Evolutionary conservation across 2,329 filamentous ascomycete species (phyloP), one percentile per base, ranked within the genome.

Genomic region (Lachnellula willkommii): DNA sequence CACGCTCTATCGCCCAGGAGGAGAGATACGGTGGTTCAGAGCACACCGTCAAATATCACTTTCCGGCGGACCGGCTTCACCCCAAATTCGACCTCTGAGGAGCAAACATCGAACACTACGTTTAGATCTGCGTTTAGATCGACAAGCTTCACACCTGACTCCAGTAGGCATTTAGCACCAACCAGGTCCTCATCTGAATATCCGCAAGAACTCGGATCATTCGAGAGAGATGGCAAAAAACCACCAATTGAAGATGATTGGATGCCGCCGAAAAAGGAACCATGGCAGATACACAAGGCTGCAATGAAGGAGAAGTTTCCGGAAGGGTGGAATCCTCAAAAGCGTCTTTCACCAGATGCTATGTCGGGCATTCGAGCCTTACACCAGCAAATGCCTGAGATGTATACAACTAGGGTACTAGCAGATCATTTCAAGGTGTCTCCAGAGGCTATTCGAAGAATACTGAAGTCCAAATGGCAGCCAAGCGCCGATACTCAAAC

Each of bases 311-410:
- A 82, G 58, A 99, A 97, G 68, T 94, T 96, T 62, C 83, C 83
- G 1, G 81, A 86, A 7, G 84, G 86, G 9, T 99, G 93, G 92
- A 79, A 80, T 28, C 93, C 94, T 32, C 80, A 82, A 49, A 96
- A 95, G 72, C 86, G 86, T 56, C 79, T 99, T 9, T 97, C 94
- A 0, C 94, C 94, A 0, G 93, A 97, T 71, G 90, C 92, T 1
- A 77, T 96, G 35, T 86, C 89, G n/a, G 92, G 91, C 43, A 95
- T 99, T 64, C 85, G 91, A 43, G 86, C 89, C 20, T 77, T 99
- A 36, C 84, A 96, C 70, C 75, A 80, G 26, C 85, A 90, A 64
- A 87, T 90, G 60, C 90, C 93, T 0, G 79, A 87, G 2, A 78
- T 80, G 55, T 96, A 91, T 74, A 88, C 87, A 4, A 95, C 88